phyloP scores from a whole-genome alignment of 1,139 yeast species.

The Protomyces arabidopsidicola region DNA sequence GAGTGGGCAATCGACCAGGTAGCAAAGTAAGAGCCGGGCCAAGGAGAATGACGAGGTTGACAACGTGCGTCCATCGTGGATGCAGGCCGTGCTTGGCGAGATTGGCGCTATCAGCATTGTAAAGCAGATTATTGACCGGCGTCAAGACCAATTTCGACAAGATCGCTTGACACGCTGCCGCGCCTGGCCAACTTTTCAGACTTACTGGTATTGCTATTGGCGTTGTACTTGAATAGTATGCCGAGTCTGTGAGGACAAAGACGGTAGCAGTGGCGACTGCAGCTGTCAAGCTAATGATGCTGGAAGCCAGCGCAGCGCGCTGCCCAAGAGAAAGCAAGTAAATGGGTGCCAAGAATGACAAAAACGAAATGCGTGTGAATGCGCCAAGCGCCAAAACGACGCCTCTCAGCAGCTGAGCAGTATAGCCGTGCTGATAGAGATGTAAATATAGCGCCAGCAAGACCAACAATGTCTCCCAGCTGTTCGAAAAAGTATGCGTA shows the following conservation, averaged over 20 bases:
- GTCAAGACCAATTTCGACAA: slow-evolving; percentile 49
- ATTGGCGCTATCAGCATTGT: slow-evolving; percentile 59
- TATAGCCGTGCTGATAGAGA: background rate
- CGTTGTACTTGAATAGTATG: slow-evolving; percentile 34
- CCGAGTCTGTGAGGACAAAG: slow-evolving; percentile 50
- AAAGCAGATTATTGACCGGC: slow-evolving; percentile 69
- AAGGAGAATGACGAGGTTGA: slow-evolving; percentile 71
- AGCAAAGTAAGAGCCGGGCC: slow-evolving; percentile 55
- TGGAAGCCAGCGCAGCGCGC: background rate
- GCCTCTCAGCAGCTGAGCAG: slow-evolving; percentile 48
- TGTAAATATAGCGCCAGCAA: slow-evolving; percentile 37
- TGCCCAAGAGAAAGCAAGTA: slow-evolving; percentile 48
- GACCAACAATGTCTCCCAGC: slow-evolving; percentile 66
- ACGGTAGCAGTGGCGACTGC: background rate
- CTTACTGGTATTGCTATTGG: background rate
- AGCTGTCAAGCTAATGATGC: slow-evolving; percentile 1
- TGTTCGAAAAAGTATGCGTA: slow-evolving; percentile 82
- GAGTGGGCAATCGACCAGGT: slow-evolving; percentile 35
- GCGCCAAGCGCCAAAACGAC: slow-evolving; percentile 57
- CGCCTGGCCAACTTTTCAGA: background rate
- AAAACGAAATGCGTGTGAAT: slow-evolving; percentile 81
- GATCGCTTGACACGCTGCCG: slow-evolving; percentile 8
- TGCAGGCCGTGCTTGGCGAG: slow-evolving; percentile 79
- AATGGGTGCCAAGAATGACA: slow-evolving; percentile 57
- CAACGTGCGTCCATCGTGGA: slow-evolving; percentile 65